Evolutionary conservation across 2,329 filamentous ascomycete genomes (phyloP).

Genomic region (Aspergillus vadensis): DNA sequence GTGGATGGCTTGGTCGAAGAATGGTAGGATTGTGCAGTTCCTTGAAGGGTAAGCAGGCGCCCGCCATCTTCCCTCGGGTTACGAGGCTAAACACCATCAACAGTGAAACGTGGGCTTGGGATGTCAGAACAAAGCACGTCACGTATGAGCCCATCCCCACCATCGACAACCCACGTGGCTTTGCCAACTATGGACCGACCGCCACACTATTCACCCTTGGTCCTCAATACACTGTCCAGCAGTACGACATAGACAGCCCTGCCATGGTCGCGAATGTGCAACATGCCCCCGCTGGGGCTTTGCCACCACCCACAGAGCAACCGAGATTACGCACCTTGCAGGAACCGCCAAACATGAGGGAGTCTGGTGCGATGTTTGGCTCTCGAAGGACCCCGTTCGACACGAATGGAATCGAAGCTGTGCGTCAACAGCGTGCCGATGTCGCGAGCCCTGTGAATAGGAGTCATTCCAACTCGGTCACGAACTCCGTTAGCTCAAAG

Average conservation of each 20-base stretch:
- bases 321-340: conserved; percentile 36
- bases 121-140: conserved; percentile 96
- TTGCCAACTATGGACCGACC: conserved; percentile 85
- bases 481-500: conserved; percentile 62
- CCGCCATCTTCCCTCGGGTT: not conserved
- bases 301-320: conserved; percentile 80
- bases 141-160: conserved; percentile 87
- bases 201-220: conserved; percentile 92
- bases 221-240: conserved; percentile 84
- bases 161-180: conserved; percentile 74
- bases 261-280: conserved; percentile 85
- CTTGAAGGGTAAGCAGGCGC: conserved; percentile 73
- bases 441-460: conserved; percentile 67
- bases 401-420: conserved; percentile 63
- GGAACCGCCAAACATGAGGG: conserved; percentile 61
- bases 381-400: conserved; percentile 74
- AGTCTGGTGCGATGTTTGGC: conserved; percentile 72
- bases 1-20: conserved; percentile 99
- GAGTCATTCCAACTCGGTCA: conserved; percentile 64
- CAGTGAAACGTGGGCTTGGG: conserved; percentile 91
- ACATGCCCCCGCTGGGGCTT: conserved; percentile 75
- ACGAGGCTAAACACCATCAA: not conserved
- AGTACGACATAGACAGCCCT: conserved; percentile 88
- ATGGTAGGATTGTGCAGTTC: conserved; percentile 90
- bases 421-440: conserved; percentile 64